Base-by-base conservation (phyloP, 129 eudicot genomes). In the Helichrysum umbraculigerum region DNA sequence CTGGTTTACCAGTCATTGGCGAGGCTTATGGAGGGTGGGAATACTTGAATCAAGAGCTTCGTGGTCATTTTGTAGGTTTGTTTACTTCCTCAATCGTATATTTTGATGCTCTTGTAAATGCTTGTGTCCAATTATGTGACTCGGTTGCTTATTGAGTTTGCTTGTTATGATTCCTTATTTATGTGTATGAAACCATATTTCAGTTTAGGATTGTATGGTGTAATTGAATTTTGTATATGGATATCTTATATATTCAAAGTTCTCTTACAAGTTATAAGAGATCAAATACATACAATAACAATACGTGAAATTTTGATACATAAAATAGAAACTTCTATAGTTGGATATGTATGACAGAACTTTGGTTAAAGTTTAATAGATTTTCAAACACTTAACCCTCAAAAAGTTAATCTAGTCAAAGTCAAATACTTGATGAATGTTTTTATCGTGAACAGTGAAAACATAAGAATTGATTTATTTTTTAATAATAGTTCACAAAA, bases 41-140 rank as follows among this genome's bases (percentile, higher is more conserved):
- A 85, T 76, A 61, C 9, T 83, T 85, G 2, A 1, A 61, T 30
- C 17, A 51, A 15, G 96, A 93, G 81, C 90, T 93, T 66, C 97
- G 96, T 12, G 96, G 98, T 29, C 98, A 93, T 85, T 93, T 91
- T 70, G 97, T 93, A 32, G 98, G 98, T 88, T 50, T 29, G 95
- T 85, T 82, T 60, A 1, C n/a, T 71, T 71, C 8, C 57, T 58
- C 8, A 34, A 14, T 56, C 12, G 51, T 61, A 59, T 41, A 66
- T 70, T 42, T 59, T 70, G 69, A 68, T 56, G 39, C 37, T 66
- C 30, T 22, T 39, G 11, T 66, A 51, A 22, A 25, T 41, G 6
- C 25, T 75, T n/a, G 59, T 76, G 72, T 66, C 20, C 22, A 22
- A 65, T 52, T 76, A 47, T 65, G 52, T 20, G 5, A 57, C 39